A percentile compares a stretch with the other conserved stretches of the same genome.
These are phyloP conservation scores for Eutrema salsugineum DNA, from an alignment of 441 rosid genomes.

Conservation along the genomic window DNA sequence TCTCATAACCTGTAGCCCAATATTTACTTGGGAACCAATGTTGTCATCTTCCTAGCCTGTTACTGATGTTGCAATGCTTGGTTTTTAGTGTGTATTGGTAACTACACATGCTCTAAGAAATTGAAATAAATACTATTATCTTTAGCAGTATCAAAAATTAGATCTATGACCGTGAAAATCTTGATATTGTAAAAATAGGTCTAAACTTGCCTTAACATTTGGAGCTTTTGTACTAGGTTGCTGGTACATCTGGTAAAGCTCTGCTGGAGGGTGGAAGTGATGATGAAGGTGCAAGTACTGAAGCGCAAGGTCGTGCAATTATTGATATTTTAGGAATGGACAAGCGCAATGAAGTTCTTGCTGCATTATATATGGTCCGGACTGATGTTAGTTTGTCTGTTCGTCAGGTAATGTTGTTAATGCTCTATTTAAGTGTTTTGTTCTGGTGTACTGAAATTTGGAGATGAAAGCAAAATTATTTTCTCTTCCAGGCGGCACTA, in stretches of 20 bases:
- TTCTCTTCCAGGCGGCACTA: constrained; percentile 77
- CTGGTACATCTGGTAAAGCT: constrained; percentile 99
- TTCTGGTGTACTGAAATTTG: background rate
- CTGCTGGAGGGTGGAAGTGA: constrained; percentile 99
- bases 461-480: background rate
- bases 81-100: background rate
- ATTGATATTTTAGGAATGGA: constrained; percentile 98
- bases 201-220: background rate
- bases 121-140: background rate
- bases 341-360: constrained; percentile 96
- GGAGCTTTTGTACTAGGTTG: constrained; percentile 58
- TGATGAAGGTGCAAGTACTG: constrained; percentile 99
- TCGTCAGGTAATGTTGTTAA: constrained; percentile 78
- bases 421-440: background rate
- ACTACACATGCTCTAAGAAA: background rate
- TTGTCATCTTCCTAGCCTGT: background rate
- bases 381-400: constrained; percentile 96
- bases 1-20: background rate
- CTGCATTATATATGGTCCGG: constrained; percentile 98
- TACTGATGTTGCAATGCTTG: constrained; percentile 1
- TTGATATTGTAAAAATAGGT: background rate
- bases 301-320: constrained; percentile 99
- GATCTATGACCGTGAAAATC: background rate
- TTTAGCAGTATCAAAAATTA: background rate
- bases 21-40: constrained; percentile 7